phyloP scores from a whole-genome alignment of 192 early-diverging fungal genomes.

The Coemansia sp. region DNA sequence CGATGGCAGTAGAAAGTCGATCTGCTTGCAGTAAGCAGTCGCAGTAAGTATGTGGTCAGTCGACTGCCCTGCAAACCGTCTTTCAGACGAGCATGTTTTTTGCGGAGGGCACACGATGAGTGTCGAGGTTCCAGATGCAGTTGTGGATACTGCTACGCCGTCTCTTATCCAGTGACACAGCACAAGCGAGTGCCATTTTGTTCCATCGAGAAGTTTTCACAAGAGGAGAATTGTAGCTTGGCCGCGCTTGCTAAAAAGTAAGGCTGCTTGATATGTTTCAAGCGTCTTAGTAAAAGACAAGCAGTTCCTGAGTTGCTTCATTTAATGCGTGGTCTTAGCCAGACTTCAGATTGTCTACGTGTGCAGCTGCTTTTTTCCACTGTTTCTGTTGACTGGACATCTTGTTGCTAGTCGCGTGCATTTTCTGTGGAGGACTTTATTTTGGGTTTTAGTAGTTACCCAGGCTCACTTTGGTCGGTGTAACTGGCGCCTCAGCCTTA shows the following conservation, averaged over 20 bases:
- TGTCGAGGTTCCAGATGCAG: slow-evolving; percentile 18
- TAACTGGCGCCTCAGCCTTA: neutral
- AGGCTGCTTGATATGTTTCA: neutral
- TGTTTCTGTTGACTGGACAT: neutral
- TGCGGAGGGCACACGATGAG: neutral
- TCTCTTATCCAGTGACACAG: slow-evolving; percentile 23
- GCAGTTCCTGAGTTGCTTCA: neutral
- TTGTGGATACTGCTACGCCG: slow-evolving; percentile 28
- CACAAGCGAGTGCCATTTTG: slow-evolving; percentile 1
- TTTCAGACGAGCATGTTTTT: neutral
- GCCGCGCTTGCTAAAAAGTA: neutral
- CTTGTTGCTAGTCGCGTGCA: slow-evolving; percentile 5
- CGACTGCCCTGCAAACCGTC: slow-evolving; percentile 1
- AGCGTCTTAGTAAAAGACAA: neutral
- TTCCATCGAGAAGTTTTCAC: slow-evolving; percentile 15
- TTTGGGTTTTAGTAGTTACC: slow-evolving; percentile 6
- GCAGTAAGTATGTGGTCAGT: slow-evolving; percentile 15
- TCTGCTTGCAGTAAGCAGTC: slow-evolving; percentile 9
- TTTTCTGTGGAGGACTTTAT: neutral
- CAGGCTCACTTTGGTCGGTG: slow-evolving; percentile 6
- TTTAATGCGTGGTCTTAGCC: neutral
- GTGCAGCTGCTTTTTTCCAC: neutral
- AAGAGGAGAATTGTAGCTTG: neutral
- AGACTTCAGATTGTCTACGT: neutral
- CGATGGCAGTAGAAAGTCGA: slow-evolving; percentile 13